phyloP scores from a whole-genome alignment of 495 filamentous ascomycete genomes.

The Penicillium coprophilum region DNA sequence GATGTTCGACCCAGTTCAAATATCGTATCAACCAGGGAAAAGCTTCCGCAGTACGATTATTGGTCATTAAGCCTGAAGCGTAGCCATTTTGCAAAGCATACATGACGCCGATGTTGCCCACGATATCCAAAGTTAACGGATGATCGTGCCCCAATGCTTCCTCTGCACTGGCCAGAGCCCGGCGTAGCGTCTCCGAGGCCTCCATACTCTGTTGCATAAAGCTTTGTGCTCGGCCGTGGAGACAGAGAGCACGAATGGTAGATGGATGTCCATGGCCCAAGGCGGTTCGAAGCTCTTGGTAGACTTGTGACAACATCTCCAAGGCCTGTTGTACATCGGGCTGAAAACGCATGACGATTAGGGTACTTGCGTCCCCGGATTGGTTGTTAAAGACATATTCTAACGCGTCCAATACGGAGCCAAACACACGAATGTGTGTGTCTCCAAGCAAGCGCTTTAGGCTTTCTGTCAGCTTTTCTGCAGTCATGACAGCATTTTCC shows the following conservation, averaged over 20 bases:
- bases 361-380: conserved; percentile 5
- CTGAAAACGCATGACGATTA: conserved; percentile 18
- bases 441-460: conserved; percentile 30
- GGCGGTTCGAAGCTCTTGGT: conserved; percentile 24
- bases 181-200: conserved; percentile 37
- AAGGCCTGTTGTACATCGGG: conserved; percentile 20
- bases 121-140: conserved; percentile 31
- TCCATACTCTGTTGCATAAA: conserved; percentile 21
- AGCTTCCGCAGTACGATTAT: conserved; percentile 23
- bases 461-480: conserved; percentile 28
- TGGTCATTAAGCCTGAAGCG: background rate
- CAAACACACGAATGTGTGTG: conserved; percentile 33
- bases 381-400: conserved; percentile 31
- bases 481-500: conserved; percentile 26
- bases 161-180: conserved; percentile 36
- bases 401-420: conserved; percentile 24
- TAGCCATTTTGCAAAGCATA: conserved; percentile 25
- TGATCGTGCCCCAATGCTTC: conserved; percentile 34
- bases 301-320: conserved; percentile 17
- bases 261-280: conserved; percentile 29
- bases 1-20: conserved; percentile 31
- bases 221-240: conserved; percentile 26
- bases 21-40: conserved; percentile 36
- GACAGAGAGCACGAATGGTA: conserved; percentile 30
- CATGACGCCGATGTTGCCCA: conserved; percentile 36